Evolutionary conservation across 2,329 filamentous ascomycete species (phyloP).

Genomic region (Pseudogymnoascus sp.): DNA sequence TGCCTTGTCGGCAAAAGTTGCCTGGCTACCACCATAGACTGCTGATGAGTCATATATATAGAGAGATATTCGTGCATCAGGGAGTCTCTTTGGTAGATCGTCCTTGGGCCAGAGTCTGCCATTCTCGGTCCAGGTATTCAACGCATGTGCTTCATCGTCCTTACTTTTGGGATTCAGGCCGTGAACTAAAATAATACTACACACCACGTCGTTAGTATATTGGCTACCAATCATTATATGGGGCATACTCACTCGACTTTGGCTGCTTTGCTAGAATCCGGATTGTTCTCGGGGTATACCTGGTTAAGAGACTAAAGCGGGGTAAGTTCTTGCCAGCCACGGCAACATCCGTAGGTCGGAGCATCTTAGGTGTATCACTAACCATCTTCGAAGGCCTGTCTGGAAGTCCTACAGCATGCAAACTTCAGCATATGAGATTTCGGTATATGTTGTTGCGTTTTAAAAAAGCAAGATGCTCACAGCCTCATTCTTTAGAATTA

Average conservation of each 20-base stretch:
- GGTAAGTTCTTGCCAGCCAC: background rate
- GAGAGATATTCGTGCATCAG: conserved; percentile 24
- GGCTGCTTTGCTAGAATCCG: conserved; percentile 11
- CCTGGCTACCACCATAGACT: conserved; percentile 18
- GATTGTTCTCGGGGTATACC: conserved; percentile 13
- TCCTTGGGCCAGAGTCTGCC: conserved; percentile 25
- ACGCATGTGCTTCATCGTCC: conserved; percentile 20
- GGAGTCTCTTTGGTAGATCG: conserved; percentile 20
- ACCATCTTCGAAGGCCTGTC: background rate
- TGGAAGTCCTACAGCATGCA: background rate
- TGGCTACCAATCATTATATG: background rate
- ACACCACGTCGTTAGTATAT: background rate
- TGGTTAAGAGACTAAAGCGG: conserved; percentile 12
- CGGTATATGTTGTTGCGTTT: background rate
- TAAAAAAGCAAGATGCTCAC: background rate
- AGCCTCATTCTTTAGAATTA: background rate
- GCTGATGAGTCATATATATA: conserved; percentile 23
- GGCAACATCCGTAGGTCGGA: background rate
- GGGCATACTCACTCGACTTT: conserved; percentile 14
- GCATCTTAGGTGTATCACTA: background rate
- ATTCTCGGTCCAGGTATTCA: conserved; percentile 24
- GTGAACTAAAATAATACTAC: conserved; percentile 23
- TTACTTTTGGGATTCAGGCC: conserved; percentile 24
- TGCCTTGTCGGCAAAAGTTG: conserved; percentile 22
- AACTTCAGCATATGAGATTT: background rate